These are phyloP conservation scores for Penium margaritaceum DNA, from an alignment of 139 green algal genomes.

Conservation along the genomic window DNA sequence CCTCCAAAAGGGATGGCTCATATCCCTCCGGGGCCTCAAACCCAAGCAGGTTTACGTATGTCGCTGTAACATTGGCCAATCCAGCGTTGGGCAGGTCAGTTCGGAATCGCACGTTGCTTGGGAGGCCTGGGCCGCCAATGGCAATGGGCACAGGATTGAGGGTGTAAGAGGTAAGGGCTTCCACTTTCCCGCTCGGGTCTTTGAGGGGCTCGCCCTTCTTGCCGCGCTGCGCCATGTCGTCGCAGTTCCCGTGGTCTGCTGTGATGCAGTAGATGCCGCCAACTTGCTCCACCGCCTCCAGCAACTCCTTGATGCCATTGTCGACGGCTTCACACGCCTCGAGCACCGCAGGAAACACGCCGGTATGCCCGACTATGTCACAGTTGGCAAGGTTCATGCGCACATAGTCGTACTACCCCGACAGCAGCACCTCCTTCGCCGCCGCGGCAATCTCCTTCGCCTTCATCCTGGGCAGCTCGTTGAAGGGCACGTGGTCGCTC, in stretches of 20 bases:
- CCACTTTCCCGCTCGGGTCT: conserved; percentile 58
- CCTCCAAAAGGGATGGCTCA: conserved; percentile 63
- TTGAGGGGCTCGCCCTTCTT: conserved; percentile 66
- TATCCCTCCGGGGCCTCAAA: conserved; percentile 67
- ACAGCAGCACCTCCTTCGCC: conserved; percentile 73
- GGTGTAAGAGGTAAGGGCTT: conserved; percentile 87
- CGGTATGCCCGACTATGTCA: conserved; percentile 75
- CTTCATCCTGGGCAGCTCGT: conserved; percentile 90
- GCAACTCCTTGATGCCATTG: conserved; percentile 58
- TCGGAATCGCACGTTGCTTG: conserved; percentile 58
- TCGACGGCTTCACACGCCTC: conserved; percentile 67
- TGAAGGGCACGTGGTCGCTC: conserved; percentile 79
- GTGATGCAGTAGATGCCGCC: conserved; percentile 74
- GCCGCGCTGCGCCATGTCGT: conserved; percentile 92
- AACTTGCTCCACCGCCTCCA: conserved; percentile 54
- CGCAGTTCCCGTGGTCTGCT: conserved; percentile 86
- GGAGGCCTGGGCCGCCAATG: conserved; percentile 79
- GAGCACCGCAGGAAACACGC: conserved; percentile 54
- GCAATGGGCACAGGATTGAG: conserved; percentile 77
- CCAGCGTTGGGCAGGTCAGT: conserved; percentile 72
- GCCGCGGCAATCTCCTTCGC: conserved; percentile 81
- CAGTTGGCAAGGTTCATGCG: conserved; percentile 56
- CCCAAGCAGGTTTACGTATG: conserved; percentile 84
- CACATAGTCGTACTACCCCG: conserved; percentile 54
- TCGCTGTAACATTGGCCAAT: conserved; percentile 87